phyloP scores from a whole-genome alignment of 106 monocot genomes.

The Dendrobium chrysotoxum region DNA sequence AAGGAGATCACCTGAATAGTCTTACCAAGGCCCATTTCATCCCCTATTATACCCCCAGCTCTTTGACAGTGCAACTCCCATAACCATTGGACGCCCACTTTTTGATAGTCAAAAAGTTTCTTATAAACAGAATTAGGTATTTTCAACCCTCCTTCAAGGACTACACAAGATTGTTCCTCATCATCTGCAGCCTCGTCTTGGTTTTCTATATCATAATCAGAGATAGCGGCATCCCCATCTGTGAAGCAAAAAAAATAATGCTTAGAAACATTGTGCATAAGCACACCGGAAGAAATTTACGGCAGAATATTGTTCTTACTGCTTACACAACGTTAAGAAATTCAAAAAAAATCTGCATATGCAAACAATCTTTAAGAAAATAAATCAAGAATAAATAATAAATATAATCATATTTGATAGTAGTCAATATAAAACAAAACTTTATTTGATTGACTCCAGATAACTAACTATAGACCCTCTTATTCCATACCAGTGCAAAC shows the following conservation, averaged over 20 bases:
- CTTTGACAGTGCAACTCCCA: conserved; percentile 98
- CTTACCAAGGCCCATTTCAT: conserved; percentile 99
- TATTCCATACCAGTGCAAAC: not conserved
- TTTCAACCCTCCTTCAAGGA: conserved; percentile 87
- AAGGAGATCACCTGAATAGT: conserved; percentile 85
- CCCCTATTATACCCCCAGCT: conserved; percentile 96
- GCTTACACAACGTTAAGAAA: not conserved
- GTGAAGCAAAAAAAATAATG: conserved; percentile 5
- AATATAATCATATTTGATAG: not conserved
- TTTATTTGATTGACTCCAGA: not conserved
- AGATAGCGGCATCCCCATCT: conserved; percentile 31
- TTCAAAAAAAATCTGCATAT: not conserved
- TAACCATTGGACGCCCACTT: conserved; percentile 93
- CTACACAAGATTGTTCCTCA: conserved; percentile 23
- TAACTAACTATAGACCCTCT: not conserved
- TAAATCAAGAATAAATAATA: not conserved
- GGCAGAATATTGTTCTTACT: too few species aligned
- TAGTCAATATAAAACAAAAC: not conserved
- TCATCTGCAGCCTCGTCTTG: conserved; percentile 21
- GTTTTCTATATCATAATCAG: conserved; percentile 38
- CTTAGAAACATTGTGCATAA: not conserved
- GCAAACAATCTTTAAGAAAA: not conserved
- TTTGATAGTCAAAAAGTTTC: conserved; percentile 95
- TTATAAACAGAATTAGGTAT: conserved; percentile 57
- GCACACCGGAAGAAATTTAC: not conserved